Evolutionary conservation across 192 early-diverging fungal genomes (phyloP).

Genomic region (Rhizoclosmatium globosum): DNA sequence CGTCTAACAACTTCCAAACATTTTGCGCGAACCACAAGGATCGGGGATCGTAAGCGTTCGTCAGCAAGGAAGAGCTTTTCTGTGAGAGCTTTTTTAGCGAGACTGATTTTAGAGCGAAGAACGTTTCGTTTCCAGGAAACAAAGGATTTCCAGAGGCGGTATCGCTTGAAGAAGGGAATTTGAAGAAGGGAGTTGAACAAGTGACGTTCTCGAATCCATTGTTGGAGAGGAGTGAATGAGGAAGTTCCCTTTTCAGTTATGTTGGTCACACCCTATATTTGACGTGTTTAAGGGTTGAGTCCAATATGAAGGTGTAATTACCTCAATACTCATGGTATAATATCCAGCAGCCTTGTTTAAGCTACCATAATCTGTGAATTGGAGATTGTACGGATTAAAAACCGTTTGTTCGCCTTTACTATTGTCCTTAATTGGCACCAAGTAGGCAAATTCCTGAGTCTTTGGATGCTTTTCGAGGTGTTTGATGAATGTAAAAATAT

Average conservation of each 20-base stretch:
- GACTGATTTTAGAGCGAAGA: slow-evolving; percentile 47
- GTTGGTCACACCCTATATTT: slow-evolving; percentile 50
- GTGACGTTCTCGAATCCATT: slow-evolving; percentile 55
- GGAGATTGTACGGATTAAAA: slow-evolving; percentile 56
- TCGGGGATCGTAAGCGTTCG: slow-evolving; percentile 31
- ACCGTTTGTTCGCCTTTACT: slow-evolving; percentile 41
- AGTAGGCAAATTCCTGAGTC: slow-evolving; percentile 50
- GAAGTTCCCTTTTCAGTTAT: slow-evolving; percentile 44
- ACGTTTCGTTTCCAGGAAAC: slow-evolving; percentile 50
- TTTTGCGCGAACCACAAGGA: slow-evolving; percentile 37
- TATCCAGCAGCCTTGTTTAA: slow-evolving; percentile 44
- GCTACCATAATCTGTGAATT: slow-evolving; percentile 45
- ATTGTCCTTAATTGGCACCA: slow-evolving; percentile 36
- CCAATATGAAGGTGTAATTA: slow-evolving; percentile 9
- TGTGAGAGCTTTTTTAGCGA: slow-evolving; percentile 41
- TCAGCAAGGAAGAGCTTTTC: slow-evolving; percentile 48
- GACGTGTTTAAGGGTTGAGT: background rate
- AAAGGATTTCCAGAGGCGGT: slow-evolving; percentile 58
- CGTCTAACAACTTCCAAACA: slow-evolving; percentile 41
- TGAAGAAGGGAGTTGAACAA: slow-evolving; percentile 51
- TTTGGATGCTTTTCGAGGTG: slow-evolving; percentile 46
- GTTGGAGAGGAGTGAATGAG: slow-evolving; percentile 51
- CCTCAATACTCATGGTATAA: slow-evolving; percentile 52
- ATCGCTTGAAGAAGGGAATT: slow-evolving; percentile 55
- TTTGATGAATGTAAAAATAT: slow-evolving; percentile 40